Evolutionary conservation across 2,329 filamentous ascomycete species (phyloP).

Genomic region (Hymenoscyphus occultus): DNA sequence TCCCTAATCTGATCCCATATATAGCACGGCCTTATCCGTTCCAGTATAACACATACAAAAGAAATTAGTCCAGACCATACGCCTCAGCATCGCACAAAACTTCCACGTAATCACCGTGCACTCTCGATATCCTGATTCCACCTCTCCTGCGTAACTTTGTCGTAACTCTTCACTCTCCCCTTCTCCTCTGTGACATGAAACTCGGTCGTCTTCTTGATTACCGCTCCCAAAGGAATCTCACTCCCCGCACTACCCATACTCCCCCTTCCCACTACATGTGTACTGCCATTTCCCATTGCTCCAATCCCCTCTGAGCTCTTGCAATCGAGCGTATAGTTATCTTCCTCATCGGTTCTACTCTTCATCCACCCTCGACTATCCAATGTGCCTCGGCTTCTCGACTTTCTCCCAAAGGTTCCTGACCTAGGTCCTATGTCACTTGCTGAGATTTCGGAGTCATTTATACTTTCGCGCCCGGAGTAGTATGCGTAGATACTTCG

Average conservation of each 20-base stretch:
- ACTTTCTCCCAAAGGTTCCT: neutral
- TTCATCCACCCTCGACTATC: neutral
- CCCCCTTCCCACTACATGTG: neutral
- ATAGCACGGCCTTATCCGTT: neutral
- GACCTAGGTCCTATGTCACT: neutral
- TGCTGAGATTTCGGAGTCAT: neutral
- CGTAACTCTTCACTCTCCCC: neutral
- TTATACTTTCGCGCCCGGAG: neutral
- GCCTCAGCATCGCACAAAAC: neutral
- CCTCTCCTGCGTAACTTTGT: neutral
- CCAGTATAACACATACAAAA: neutral
- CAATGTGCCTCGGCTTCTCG: neutral
- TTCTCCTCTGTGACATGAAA: neutral
- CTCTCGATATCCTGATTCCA: neutral
- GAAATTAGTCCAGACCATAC: neutral
- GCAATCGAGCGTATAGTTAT: neutral
- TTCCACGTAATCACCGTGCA: neutral
- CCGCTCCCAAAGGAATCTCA: slow-evolving; percentile 1
- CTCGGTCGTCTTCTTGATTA: slow-evolving; percentile 4
- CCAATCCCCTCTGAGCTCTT: neutral
- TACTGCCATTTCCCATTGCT: neutral
- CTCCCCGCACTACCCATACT: neutral
- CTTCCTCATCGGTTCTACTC: neutral
- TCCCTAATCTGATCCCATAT: neutral
- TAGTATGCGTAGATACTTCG: slow-evolving; percentile 14